Evolutionary conservation across 2,329 filamentous ascomycete genomes (phyloP).

Genomic region (Fusarium metavorans): DNA sequence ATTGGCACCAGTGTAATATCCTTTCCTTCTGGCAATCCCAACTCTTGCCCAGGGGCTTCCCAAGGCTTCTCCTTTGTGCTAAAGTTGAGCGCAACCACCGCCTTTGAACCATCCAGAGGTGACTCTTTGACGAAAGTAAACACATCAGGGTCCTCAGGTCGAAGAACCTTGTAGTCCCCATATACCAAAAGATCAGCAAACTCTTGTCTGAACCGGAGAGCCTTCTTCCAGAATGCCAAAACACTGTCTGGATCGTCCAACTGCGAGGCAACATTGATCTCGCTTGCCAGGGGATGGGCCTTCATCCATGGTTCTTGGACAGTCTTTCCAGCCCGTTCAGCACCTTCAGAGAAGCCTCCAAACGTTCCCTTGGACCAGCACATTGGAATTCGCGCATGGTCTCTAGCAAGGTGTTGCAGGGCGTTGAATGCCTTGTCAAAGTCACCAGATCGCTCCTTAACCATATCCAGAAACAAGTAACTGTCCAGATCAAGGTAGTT

Average conservation of each 20-base stretch:
- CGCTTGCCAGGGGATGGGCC: constrained; percentile 45
- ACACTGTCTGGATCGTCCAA: constrained; percentile 52
- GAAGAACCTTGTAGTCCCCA: constrained; percentile 48
- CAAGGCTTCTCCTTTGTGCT: constrained; percentile 44
- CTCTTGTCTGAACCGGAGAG: constrained; percentile 46
- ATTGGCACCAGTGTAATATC: constrained; percentile 40
- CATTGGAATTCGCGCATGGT: constrained; percentile 75
- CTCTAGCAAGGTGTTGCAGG: constrained; percentile 57
- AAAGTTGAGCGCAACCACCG: constrained; percentile 51
- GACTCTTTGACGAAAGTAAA: constrained; percentile 50
- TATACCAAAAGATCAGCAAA: constrained; percentile 50
- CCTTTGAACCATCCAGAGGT: constrained; percentile 35
- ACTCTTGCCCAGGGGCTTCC: constrained; percentile 27
- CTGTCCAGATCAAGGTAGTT: constrained; percentile 64
- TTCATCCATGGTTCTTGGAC: constrained; percentile 52
- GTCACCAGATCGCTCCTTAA: constrained; percentile 47
- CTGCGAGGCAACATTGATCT: constrained; percentile 70
- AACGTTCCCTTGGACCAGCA: constrained; percentile 64
- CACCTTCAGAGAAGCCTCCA: constrained; percentile 53
- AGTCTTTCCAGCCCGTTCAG: constrained; percentile 46
- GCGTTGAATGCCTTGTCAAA: constrained; percentile 52
- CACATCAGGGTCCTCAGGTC: constrained; percentile 37
- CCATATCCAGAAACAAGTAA: constrained; percentile 53
- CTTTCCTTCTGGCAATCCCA: constrained; percentile 22
- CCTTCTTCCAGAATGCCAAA: constrained; percentile 49